Conservation (phyloP, 2,329 filamentous ascomycete genomes). For the Reticulascus tulasneorum region DNA sequence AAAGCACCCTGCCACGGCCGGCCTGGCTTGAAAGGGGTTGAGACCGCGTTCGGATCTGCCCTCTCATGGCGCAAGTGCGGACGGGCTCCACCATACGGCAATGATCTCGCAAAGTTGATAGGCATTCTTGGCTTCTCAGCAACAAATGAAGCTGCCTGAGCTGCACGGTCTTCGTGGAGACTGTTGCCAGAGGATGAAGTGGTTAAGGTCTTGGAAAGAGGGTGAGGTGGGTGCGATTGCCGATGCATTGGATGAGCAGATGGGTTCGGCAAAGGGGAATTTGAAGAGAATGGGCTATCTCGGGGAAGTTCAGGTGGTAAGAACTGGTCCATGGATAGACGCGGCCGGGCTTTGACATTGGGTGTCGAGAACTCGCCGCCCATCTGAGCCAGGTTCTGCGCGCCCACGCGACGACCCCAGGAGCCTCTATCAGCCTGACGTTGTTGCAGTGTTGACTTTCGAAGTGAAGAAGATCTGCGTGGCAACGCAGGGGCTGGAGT, state of each 20-base stretch:
- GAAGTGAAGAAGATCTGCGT: slow-evolving; percentile 70
- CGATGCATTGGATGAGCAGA: slow-evolving; percentile 47
- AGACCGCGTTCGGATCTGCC: slow-evolving; percentile 9
- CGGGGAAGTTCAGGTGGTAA: slow-evolving; percentile 57
- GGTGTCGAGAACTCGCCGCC: slow-evolving; percentile 53
- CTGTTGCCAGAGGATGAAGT: slow-evolving; percentile 83
- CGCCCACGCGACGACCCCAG: slow-evolving; percentile 57
- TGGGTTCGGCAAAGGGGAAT: slow-evolving; percentile 47
- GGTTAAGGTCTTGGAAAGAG: slow-evolving; percentile 79
- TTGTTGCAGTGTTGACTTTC: slow-evolving; percentile 85
- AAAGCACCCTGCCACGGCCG: slow-evolving; percentile 80
- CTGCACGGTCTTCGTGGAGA: slow-evolving; percentile 59
- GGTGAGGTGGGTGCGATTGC: slow-evolving; percentile 62
- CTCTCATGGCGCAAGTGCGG: slow-evolving; percentile 25
- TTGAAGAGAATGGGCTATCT: slow-evolving; percentile 61
- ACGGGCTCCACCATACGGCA: slow-evolving; percentile 54
- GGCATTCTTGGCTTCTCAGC: slow-evolving; percentile 47
- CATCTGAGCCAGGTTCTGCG: slow-evolving; percentile 49
- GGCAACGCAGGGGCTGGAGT: slow-evolving; percentile 52
- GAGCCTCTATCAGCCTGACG: slow-evolving; percentile 67
- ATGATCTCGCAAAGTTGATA: slow-evolving; percentile 67
- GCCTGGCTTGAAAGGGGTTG: slow-evolving; percentile 62
- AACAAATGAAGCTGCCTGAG: slow-evolving; percentile 46
- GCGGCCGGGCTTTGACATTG: slow-evolving; percentile 58
- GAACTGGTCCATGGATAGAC: slow-evolving; percentile 77